Evolutionary conservation across 2,329 filamentous ascomycete genomes (phyloP), one percentile per base, ranked within the genome.

Genomic region (Clonostachys rhizophaga): DNA sequence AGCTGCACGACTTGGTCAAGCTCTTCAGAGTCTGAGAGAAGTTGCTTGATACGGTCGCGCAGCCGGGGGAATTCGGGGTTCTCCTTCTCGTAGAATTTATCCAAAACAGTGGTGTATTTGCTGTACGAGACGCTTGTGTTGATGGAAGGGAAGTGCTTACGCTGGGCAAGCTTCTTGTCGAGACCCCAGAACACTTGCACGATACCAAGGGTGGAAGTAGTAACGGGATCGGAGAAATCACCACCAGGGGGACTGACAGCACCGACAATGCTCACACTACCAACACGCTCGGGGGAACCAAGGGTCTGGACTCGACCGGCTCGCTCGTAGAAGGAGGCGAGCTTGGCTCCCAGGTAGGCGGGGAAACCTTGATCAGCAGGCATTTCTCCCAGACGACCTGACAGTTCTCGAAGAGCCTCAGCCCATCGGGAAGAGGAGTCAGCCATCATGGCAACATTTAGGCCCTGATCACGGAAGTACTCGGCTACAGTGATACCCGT

Each of bases 141-240:
- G 76, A 99, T 91, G 34, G 91, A 96, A 6, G 94, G 94, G 79
- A 99, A 99, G 72, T 99, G 94, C 76, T 99, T 99, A 61, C 94
- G 86, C 74, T 97, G 94, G 18, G 94, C 94, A 50, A 99, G 86
- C 78, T 97, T 97, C 86, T 99, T 97, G 79, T 99, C 94, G 44
- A 97, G 81, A 79, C 94, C 94, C 94, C 94, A 99, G 77, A 99
- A 99, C 58, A 99, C 94, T 69, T 99, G 94, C 61, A 99, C 94
- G 63, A 99, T 99, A 81, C 88, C 83, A 43, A 99, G 84, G 17
- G 94, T 99, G 55, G 89, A 87, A 50, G 83, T 89, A 13, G 94
- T 99, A 62, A 99, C 94, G 17, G 94, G 94, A 72, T 99, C 94
- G 42, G 94, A 96, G 78, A 97, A 99, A 76, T 99, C 94, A 82